These are phyloP conservation scores for Pythium folliculosum DNA, from an alignment of 352 stramenopile genomes.

Conservation along the genomic window DNA sequence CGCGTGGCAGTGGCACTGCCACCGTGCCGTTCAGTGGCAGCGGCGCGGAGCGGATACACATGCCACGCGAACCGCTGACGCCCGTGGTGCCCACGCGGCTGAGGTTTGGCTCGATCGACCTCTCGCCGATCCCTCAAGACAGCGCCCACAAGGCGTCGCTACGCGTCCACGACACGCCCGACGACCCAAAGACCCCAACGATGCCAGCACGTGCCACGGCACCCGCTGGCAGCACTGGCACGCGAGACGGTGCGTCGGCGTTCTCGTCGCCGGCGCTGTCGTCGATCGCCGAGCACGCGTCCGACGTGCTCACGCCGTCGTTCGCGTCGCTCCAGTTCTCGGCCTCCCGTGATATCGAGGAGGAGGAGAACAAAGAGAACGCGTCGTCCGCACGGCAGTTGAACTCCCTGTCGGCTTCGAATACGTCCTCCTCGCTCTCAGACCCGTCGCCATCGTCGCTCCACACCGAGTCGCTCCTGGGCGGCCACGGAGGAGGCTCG, in stretches of 20 bases:
- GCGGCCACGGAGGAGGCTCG: not conserved
- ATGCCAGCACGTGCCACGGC: not conserved
- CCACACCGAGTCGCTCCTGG: constrained; percentile 26
- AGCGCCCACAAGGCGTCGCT: constrained; percentile 12
- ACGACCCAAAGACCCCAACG: not conserved
- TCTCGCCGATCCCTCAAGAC: constrained; percentile 47
- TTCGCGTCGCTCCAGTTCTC: constrained; percentile 30
- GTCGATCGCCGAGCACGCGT: constrained; percentile 20
- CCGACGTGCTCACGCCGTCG: constrained; percentile 21
- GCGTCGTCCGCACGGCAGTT: not conserved
- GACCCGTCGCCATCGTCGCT: constrained; percentile 15
- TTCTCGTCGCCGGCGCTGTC: constrained; percentile 15
- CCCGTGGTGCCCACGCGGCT: constrained; percentile 19
- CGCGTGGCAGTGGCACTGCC: too few species aligned
- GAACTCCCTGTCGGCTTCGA: too few species aligned
- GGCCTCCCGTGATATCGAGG: constrained; percentile 9
- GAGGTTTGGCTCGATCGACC: constrained; percentile 35
- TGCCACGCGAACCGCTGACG: constrained; percentile 16
- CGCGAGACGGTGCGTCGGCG: not conserved
- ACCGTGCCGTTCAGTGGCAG: not conserved
- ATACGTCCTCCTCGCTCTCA: too few species aligned
- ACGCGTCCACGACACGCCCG: not conserved
- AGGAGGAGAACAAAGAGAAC: constrained; percentile 38
- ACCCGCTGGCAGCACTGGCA: not conserved
- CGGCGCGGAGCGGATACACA: not conserved